These are phyloP conservation scores for Calvatia gigantea DNA, from an alignment of 768 basidiomycete genomes.

Conservation along the genomic window DNA sequence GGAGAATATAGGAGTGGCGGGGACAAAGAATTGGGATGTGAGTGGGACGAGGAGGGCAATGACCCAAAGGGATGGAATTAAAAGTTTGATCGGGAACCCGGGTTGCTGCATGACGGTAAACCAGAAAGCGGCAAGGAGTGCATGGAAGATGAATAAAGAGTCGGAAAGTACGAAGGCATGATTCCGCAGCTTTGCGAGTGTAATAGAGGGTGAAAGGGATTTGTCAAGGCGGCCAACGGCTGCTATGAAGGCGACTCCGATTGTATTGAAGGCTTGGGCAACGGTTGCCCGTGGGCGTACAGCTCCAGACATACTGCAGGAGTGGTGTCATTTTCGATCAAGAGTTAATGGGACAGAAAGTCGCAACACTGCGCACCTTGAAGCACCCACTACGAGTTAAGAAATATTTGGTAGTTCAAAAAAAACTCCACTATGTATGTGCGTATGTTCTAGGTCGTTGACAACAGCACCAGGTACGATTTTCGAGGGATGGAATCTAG, in stretches of 20 bases:
- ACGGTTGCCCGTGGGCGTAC: background rate
- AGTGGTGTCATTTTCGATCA: background rate
- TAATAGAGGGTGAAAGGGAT: constrained; percentile 68
- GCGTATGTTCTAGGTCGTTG: background rate
- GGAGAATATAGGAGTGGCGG: constrained; percentile 80
- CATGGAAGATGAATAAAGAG: constrained; percentile 60
- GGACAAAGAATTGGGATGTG: constrained; percentile 87
- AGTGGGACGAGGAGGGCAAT: constrained; percentile 75
- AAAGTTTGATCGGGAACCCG: constrained; percentile 67
- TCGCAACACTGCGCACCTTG: background rate
- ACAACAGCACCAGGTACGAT: background rate
- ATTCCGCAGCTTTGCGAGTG: constrained; percentile 52
- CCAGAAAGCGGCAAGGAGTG: constrained; percentile 66
- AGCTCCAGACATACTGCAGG: background rate
- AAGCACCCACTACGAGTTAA: background rate
- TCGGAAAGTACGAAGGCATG: constrained; percentile 58
- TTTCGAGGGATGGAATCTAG: background rate
- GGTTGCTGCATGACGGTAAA: constrained; percentile 68
- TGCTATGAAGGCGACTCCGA: constrained; percentile 47
- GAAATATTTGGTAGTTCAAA: background rate
- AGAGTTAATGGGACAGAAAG: background rate
- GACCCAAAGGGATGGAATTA: constrained; percentile 70
- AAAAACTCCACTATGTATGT: background rate
- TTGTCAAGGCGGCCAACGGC: constrained; percentile 71
- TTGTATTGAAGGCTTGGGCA: constrained; percentile 4